These are phyloP conservation scores for Uronychia binucleata DNA, from an alignment of 73 alveolate species.

Conservation along the genomic window DNA sequence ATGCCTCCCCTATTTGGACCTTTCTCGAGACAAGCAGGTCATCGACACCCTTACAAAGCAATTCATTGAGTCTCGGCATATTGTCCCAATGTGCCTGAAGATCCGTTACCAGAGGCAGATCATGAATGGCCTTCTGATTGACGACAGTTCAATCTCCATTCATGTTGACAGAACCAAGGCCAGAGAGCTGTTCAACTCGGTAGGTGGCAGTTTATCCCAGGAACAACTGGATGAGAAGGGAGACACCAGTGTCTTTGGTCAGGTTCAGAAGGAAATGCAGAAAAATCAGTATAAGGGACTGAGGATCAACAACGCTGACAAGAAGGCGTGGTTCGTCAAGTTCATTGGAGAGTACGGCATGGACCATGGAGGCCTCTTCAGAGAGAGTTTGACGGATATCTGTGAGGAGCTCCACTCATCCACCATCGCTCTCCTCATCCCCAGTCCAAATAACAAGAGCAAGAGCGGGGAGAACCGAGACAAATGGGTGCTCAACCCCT, in stretches of 20 bases:
- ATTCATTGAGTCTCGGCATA: background rate
- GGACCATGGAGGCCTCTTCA: constrained; percentile 89
- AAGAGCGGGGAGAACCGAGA: constrained; percentile 85
- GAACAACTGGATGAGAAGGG: constrained; percentile 47
- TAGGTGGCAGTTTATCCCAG: too few relatives aligned
- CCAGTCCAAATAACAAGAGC: constrained; percentile 80
- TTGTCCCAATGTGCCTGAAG: constrained; percentile 28
- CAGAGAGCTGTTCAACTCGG: constrained; percentile 12
- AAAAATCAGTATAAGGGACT: constrained; percentile 28
- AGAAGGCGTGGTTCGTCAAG: constrained; percentile 69
- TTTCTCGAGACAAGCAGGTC: background rate
- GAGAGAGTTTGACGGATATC: constrained; percentile 78
- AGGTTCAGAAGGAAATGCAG: constrained; percentile 27
- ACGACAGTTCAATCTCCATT: constrained; percentile 29
- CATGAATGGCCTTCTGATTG: constrained; percentile 7
- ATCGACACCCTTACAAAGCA: background rate
- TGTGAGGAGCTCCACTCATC: constrained; percentile 79
- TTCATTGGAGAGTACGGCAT: constrained; percentile 86
- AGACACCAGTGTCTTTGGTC: constrained; percentile 41
- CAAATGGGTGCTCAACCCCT: constrained; percentile 89
- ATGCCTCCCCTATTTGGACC: background rate
- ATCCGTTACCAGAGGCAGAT: constrained; percentile 4
- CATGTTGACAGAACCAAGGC: constrained; percentile 50
- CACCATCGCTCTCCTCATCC: constrained; percentile 80
- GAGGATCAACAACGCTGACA: constrained; percentile 45